Base-by-base conservation (phyloP, 352 stramenopile species). In the Globisporangium camurandrum region DNA sequence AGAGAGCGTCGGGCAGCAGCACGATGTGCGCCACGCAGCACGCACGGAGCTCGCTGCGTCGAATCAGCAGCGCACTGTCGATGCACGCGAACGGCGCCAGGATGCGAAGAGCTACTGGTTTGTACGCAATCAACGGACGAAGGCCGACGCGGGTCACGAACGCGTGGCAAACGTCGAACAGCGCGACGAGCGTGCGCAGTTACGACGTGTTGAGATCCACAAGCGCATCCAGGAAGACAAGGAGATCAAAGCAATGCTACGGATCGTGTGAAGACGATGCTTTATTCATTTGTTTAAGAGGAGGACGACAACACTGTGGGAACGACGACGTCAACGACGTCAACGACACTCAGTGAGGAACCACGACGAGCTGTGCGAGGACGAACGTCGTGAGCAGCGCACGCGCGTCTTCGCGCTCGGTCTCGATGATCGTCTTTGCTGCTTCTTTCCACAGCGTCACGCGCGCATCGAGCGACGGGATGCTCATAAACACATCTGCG, bases 401-500 rank as follows among this genome's bases (percentile, higher is more conserved):
- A n/a, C 81, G 73, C 44, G 76, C 48, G 17, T 92, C 71, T 46
- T 89, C 81, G 12, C 73, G 80, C n/a, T 85, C 70, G 0, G 74
- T 88, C 62, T 92, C 81, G 49, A 92, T 74, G 11, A 89, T 53
- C 16, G 81, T 89, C 52, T 87, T 88, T n/a, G 63, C 68, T 1
- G 56, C 65, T 22, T 87, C 75, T 62, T 85, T 89, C 75, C 75
- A 88, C 38, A 92, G 57, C 38, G 78, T 89, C 27, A 92, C 61
- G 43, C 76, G 67, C 4, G 81, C 81, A 5, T 92, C 75, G 9
- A 92, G 66, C 4, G 64, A 78, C 27, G 81, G 81, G 39, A 92
- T 89, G 46, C 73, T 92, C 61, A 92, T 80, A 52, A 89, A 84
- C 28, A 86, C 77, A 17, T 92, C 81, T 3, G 77, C 75, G 44